Evolutionary conservation across 352 stramenopile species (phyloP).

Genomic region (Globisporangium perplexum): DNA sequence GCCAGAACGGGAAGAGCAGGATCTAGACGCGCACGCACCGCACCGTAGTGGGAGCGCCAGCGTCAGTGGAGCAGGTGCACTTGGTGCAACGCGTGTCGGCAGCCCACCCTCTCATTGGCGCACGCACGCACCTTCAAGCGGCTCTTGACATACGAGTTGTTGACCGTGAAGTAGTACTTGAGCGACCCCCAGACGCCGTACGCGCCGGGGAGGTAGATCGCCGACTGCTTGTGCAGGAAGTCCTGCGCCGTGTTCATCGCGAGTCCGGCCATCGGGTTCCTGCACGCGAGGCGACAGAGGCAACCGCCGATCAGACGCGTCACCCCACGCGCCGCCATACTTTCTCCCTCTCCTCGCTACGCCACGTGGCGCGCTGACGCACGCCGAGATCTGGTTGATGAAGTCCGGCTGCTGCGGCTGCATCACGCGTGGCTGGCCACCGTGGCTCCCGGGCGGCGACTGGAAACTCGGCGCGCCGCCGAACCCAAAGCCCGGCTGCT

Average conservation of each 20-base stretch:
- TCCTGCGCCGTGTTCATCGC: conserved; percentile 83
- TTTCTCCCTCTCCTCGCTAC: background rate
- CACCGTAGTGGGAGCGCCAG: background rate
- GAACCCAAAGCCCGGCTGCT: conserved; percentile 16
- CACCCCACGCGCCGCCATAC: too few species aligned
- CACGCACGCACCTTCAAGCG: conserved; percentile 71
- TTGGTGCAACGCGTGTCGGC: background rate
- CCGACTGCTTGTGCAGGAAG: conserved; percentile 78
- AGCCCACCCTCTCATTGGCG: too few species aligned
- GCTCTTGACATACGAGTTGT: conserved; percentile 88
- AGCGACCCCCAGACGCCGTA: conserved; percentile 75
- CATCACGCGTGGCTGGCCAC: conserved; percentile 11
- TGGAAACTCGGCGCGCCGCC: conserved; percentile 12
- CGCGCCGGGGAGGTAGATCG: conserved; percentile 72
- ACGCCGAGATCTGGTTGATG: conserved; percentile 75
- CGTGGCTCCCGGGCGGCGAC: conserved; percentile 15
- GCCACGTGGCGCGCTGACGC: background rate
- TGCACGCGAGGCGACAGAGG: conserved; percentile 10
- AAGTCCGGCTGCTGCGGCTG: conserved; percentile 47
- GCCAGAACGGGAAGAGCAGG: conserved; percentile 80
- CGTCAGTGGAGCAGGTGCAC: background rate
- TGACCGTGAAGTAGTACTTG: conserved; percentile 90
- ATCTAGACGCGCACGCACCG: conserved; percentile 31
- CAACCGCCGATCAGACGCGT: background rate
- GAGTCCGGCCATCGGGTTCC: conserved; percentile 81